These are phyloP conservation scores for Eucalyptus victrix DNA, from an alignment of 345 rosid species.

Conservation along the genomic window DNA sequence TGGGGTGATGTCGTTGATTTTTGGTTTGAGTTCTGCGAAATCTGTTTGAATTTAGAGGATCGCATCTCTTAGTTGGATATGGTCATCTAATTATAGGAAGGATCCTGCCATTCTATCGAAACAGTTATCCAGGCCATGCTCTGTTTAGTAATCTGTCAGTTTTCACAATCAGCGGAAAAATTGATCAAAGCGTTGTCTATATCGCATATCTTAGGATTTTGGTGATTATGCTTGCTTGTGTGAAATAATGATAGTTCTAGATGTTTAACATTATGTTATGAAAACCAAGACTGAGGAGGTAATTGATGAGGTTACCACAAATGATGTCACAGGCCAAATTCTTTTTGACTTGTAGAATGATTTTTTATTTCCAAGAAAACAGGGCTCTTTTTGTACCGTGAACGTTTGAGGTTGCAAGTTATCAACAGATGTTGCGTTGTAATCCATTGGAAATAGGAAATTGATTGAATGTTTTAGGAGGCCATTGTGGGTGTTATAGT, in stretches of 20 bases:
- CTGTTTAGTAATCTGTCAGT: neutral
- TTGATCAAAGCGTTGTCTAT: neutral
- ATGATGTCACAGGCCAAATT: neutral
- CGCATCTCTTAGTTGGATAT: neutral
- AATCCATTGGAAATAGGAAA: neutral
- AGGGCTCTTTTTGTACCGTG: neutral
- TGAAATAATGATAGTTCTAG: neutral
- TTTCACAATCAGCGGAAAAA: neutral
- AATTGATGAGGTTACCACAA: neutral
- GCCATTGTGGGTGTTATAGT: neutral
- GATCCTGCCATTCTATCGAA: neutral
- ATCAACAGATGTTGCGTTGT: neutral
- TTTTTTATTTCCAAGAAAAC: neutral
- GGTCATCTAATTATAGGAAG: neutral
- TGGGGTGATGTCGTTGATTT: neutral
- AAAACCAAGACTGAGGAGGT: neutral
- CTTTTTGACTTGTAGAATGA: neutral
- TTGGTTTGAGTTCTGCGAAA: neutral
- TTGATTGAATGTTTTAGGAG: neutral
- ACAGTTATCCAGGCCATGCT: neutral
- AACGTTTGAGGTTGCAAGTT: neutral
- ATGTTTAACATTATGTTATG: neutral
- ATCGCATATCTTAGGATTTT: neutral
- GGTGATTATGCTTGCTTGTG: neutral
- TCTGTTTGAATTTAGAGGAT: neutral